Conservation (phyloP, 805 yeast species). For the Debaryomyces hansenii region DNA sequence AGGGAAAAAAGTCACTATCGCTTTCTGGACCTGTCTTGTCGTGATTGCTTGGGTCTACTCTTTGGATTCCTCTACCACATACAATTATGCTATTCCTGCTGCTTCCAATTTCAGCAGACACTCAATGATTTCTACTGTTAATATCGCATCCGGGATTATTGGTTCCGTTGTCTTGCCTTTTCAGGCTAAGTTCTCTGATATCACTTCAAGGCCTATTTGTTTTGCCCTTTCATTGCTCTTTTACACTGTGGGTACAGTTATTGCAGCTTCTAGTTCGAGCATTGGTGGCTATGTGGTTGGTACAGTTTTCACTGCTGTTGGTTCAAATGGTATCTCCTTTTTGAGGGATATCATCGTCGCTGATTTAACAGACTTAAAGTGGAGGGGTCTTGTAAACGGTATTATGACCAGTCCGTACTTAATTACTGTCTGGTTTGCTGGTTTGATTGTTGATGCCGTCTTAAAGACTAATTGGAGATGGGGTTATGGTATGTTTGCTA, state of each 20-base stretch:
- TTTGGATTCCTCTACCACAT: slow-evolving; percentile 23
- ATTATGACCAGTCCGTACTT: slow-evolving; percentile 38
- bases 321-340: slow-evolving; percentile 20
- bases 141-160: slow-evolving; percentile 22
- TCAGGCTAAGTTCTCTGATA: slow-evolving; percentile 22
- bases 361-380: slow-evolving; percentile 23
- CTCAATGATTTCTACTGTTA: slow-evolving; percentile 11
- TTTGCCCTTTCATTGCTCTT: slow-evolving; percentile 16
- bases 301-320: slow-evolving; percentile 17
- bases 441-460: slow-evolving; percentile 33
- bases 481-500: slow-evolving; percentile 53
- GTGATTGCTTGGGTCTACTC: slow-evolving; percentile 21
- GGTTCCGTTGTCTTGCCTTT: slow-evolving; percentile 22
- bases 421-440: slow-evolving; percentile 43
- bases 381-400: slow-evolving; percentile 20
- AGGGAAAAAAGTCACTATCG: neutral
- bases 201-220: slow-evolving; percentile 20
- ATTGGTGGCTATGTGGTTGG: slow-evolving; percentile 24
- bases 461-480: slow-evolving; percentile 46
- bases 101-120: slow-evolving; percentile 22
- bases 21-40: slow-evolving; percentile 7
- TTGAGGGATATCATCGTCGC: slow-evolving; percentile 18
- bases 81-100: slow-evolving; percentile 32
- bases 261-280: slow-evolving; percentile 18
- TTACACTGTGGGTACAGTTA: slow-evolving; percentile 20